Conservation (phyloP, 306 rosid species). For the Cicer chorassanicum region DNA sequence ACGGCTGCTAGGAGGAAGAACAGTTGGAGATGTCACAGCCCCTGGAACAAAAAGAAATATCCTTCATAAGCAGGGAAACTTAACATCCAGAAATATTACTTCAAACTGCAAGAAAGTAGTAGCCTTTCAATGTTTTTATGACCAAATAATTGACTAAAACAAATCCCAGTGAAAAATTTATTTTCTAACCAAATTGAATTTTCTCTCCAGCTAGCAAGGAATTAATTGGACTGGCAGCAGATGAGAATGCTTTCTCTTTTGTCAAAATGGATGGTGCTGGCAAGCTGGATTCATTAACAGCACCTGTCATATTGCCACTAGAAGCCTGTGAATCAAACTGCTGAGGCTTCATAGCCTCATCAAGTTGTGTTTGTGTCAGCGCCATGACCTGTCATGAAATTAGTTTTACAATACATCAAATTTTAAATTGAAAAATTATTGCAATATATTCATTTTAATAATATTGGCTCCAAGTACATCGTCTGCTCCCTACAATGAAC, state of each 20-base stretch:
- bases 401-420: background rate
- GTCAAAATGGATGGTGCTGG: conserved; percentile 74
- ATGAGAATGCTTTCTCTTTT: conserved; percentile 69
- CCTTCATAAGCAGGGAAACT: conserved; percentile 28
- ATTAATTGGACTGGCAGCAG: conserved; percentile 77
- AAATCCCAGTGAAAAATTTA: conserved; percentile 15
- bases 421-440: background rate
- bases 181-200: conserved; percentile 92
- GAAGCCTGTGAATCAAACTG: conserved; percentile 77
- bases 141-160: conserved; percentile 29
- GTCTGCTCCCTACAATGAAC: background rate
- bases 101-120: conserved; percentile 20
- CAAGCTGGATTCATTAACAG: conserved; percentile 65
- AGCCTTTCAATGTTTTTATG: conserved; percentile 7
- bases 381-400: conserved; percentile 73
- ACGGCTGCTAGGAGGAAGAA: conserved; percentile 69
- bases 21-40: conserved; percentile 93
- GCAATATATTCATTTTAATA: background rate
- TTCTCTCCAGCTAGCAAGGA: conserved; percentile 98
- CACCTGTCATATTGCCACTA: conserved; percentile 58
- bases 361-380: conserved; percentile 90
- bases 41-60: conserved; percentile 56
- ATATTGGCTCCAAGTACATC: background rate
- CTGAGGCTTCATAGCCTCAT: conserved; percentile 92
- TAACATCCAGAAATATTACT: conserved; percentile 35